Evolutionary conservation across 2,329 filamentous ascomycete species (phyloP).

Genomic region (Verticillium klebahnii): DNA sequence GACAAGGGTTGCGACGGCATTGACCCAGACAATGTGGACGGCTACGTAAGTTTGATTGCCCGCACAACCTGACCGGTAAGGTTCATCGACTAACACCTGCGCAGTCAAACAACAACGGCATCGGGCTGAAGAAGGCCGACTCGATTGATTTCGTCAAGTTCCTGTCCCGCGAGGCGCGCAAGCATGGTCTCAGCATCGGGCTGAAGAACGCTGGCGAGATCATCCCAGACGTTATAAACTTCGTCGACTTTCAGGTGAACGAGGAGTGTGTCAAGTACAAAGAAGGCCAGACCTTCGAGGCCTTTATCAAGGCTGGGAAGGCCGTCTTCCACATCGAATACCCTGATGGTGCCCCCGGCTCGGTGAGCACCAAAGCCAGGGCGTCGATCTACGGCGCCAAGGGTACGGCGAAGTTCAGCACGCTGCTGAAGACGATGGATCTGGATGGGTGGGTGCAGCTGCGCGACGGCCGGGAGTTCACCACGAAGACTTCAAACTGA

Average conservation of each 20-base stretch:
- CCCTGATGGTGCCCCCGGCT: constrained; percentile 40
- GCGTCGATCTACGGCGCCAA: constrained; percentile 37
- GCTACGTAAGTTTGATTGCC: constrained; percentile 40
- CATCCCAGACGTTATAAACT: constrained; percentile 39
- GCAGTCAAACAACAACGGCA: constrained; percentile 56
- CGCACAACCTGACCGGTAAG: background rate
- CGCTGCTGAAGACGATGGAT: constrained; percentile 60
- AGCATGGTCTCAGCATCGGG: constrained; percentile 54
- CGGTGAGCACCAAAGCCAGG: constrained; percentile 26
- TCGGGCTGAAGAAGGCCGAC: constrained; percentile 51
- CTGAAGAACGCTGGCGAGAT: constrained; percentile 66
- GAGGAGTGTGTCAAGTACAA: constrained; percentile 61
- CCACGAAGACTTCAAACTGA: background rate
- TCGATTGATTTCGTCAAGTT: constrained; percentile 56
- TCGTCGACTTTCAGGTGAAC: constrained; percentile 63
- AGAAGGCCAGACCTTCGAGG: constrained; percentile 54
- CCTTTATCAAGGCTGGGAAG: constrained; percentile 57
- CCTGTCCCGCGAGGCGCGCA: constrained; percentile 50
- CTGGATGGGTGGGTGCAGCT: constrained; percentile 59
- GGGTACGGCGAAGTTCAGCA: constrained; percentile 51
- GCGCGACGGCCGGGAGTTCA: constrained; percentile 31
- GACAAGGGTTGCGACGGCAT: constrained; percentile 63
- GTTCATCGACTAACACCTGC: constrained; percentile 1
- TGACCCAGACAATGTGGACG: constrained; percentile 69
- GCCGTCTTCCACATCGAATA: constrained; percentile 74